phyloP scores from a whole-genome alignment of 257 asterid genomes.

The Solanum ossicruentum region DNA sequence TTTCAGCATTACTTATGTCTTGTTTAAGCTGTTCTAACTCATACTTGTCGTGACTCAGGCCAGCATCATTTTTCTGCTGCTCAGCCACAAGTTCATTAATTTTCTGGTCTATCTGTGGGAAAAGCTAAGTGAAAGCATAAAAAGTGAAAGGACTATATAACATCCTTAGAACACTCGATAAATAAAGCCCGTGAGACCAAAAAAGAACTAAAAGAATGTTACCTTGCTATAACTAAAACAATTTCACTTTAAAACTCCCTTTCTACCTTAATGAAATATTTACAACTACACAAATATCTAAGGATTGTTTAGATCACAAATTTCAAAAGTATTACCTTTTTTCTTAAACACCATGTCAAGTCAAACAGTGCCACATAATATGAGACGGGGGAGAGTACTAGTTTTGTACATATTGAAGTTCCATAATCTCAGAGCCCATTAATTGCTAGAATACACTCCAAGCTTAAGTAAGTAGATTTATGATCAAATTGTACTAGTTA shows the following conservation, averaged over 20 bases:
- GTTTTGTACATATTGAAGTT: neutral
- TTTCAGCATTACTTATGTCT: constrained; percentile 61
- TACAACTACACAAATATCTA: too few species aligned
- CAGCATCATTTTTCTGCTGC: constrained; percentile 96
- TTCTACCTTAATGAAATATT: too few species aligned
- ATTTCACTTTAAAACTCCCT: too few species aligned
- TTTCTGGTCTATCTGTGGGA: constrained; percentile 79
- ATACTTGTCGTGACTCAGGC: constrained; percentile 86
- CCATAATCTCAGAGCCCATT: neutral
- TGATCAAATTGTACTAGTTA: neutral
- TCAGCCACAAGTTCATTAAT: constrained; percentile 87
- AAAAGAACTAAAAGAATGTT: neutral
- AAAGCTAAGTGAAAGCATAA: constrained; percentile 52
- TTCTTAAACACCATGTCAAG: too few species aligned
- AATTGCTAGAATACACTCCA: neutral
- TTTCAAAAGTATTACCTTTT: too few species aligned
- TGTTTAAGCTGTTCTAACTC: constrained; percentile 77
- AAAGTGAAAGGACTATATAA: neutral
- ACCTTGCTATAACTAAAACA: too few species aligned
- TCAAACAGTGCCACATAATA: too few species aligned
- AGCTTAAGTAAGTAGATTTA: neutral
- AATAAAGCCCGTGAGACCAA: neutral
- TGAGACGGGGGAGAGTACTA: too few species aligned
- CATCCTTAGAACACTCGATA: neutral
- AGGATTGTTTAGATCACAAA: too few species aligned